phyloP scores from a whole-genome alignment of 2,329 filamentous ascomycete genomes.

The Rutstroemia sydowiana region DNA sequence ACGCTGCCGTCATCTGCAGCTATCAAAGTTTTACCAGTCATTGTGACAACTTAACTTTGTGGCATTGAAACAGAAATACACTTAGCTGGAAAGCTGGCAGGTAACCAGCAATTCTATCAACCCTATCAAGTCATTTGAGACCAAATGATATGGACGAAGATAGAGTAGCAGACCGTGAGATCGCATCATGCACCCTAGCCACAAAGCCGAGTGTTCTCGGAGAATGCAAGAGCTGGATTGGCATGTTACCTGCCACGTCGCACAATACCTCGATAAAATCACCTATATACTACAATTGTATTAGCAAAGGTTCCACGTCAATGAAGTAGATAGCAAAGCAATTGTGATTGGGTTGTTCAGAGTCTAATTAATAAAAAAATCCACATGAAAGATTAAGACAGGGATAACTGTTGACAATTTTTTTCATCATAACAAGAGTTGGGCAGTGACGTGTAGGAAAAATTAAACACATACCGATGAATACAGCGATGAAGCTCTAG shows the following conservation, averaged over 20 bases:
- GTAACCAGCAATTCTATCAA: background rate
- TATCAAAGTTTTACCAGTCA: too few species aligned
- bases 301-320: slow-evolving; percentile 1
- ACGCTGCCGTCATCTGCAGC: too few species aligned
- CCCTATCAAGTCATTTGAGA: background rate
- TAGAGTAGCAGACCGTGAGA: background rate
- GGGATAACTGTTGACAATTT: slow-evolving; percentile 12
- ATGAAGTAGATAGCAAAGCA: background rate
- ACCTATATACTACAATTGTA: background rate
- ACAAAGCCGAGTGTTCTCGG: too few species aligned
- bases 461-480: slow-evolving; percentile 4
- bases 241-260: background rate
- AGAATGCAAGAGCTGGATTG: too few species aligned
- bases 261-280: background rate
- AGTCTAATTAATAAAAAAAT: slow-evolving; percentile 12
- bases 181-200: too few species aligned
- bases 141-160: background rate
- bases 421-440: slow-evolving; percentile 8
- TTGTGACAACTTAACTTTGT: background rate
- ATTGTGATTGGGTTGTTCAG: slow-evolving; percentile 6
- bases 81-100: background rate
- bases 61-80: background rate
- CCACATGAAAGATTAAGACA: slow-evolving; percentile 11
- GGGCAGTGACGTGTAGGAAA: background rate
- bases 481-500: background rate